Conservation (phyloP, 2,329 filamentous ascomycete genomes). For the Trichophaea hybrida region DNA sequence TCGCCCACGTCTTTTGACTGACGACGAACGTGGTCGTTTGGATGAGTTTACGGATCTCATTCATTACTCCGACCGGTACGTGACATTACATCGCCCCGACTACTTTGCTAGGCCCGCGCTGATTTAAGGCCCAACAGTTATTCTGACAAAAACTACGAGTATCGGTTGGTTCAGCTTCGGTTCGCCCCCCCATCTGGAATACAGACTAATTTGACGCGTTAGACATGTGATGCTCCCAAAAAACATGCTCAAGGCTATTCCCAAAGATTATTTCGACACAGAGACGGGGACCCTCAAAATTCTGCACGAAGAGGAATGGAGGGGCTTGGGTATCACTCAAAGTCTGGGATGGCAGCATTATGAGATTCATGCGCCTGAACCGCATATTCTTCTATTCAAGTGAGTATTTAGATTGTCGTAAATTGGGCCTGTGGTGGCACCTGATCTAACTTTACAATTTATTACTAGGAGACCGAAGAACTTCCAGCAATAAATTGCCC, state of each 20-base stretch:
- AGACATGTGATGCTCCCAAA: conserved; percentile 88
- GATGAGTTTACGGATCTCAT: conserved; percentile 89
- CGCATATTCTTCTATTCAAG: conserved; percentile 98
- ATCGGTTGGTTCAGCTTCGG: conserved; percentile 40
- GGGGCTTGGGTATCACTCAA: conserved; percentile 89
- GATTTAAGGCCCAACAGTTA: conserved; percentile 46
- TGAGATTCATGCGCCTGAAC: conserved; percentile 96
- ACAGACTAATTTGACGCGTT: background rate
- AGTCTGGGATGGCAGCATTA: conserved; percentile 99
- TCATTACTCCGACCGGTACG: conserved; percentile 83
- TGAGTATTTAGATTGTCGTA: conserved; percentile 37
- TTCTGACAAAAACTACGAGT: conserved; percentile 83
- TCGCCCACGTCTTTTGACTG: conserved; percentile 62
- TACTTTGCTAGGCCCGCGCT: background rate
- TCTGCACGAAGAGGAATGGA: conserved; percentile 97
- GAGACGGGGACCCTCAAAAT: conserved; percentile 86
- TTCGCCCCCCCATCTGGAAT: background rate
- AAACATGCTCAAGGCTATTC: conserved; percentile 94
- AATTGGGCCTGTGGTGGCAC: background rate
- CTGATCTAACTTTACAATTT: background rate
- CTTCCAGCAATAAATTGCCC: conserved; percentile 9
- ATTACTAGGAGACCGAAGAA: conserved; percentile 23
- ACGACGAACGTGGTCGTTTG: conserved; percentile 65
- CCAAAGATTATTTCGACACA: conserved; percentile 83
- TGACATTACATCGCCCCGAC: conserved; percentile 9